These are phyloP conservation scores for Paramecium sexaurelia DNA, from an alignment of 73 alveolate species.

Conservation along the genomic window DNA sequence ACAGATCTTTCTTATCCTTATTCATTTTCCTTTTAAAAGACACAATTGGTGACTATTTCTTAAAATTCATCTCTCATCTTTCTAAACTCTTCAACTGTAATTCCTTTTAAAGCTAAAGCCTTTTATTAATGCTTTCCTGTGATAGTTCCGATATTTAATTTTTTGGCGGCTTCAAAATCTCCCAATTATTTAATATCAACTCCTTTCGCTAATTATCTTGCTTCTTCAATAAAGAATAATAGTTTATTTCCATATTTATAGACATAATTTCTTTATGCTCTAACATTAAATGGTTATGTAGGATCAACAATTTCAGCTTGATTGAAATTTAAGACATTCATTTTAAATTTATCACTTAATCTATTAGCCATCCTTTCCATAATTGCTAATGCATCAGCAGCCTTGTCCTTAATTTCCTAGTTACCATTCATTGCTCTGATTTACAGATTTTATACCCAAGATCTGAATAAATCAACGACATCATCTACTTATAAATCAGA, in stretches of 20 bases:
- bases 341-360: conserved; percentile 19
- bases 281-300: conserved; percentile 52
- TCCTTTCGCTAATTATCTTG: conserved; percentile 55
- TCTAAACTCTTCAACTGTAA: conserved; percentile 45
- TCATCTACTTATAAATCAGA: conserved; percentile 52
- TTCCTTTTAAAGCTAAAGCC: conserved; percentile 14
- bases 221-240: conserved; percentile 58
- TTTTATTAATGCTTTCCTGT: conserved; percentile 29
- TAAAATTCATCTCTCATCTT: conserved; percentile 62
- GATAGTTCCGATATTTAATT: conserved; percentile 28
- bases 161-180: conserved; percentile 59
- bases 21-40: not conserved
- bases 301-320: conserved; percentile 52
- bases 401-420: not conserved
- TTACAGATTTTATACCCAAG: conserved; percentile 36
- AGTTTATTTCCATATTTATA: conserved; percentile 59
- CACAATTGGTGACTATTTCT: not conserved
- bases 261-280: conserved; percentile 62
- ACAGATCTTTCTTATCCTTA: conserved; percentile 39
- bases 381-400: not conserved
- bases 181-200: conserved; percentile 3
- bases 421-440: not conserved
- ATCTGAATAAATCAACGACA: conserved; percentile 29
- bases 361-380: conserved; percentile 34
- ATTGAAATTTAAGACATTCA: conserved; percentile 15